Base-by-base conservation (phyloP, 129 eudicot species). In the Arctium minus region DNA sequence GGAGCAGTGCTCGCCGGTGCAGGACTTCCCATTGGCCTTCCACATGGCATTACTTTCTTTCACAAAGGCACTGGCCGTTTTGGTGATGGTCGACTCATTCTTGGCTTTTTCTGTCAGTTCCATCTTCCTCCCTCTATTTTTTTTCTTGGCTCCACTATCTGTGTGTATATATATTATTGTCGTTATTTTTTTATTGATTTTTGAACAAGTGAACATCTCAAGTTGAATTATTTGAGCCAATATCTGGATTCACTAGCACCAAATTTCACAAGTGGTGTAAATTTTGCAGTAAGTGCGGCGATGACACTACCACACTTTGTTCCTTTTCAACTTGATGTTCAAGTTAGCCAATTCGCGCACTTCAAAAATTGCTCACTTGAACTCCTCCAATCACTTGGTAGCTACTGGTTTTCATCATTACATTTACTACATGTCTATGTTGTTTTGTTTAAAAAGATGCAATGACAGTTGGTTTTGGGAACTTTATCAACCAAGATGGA, bases 11-110 rank as follows among this genome's bases (percentile, higher is more conserved):
- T 86, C 15, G 88, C 88, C 10, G 88, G 88, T 38, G 80, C 83
- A 60, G 88, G 88, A 17, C 88, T 86, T 37, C 88, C 88, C 76
- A 86, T 86, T 64, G 88, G 86, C 75, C 88, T 86, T 42, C 88
- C 88, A 68, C 88, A 86, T 46, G 88, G 88, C 86, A 72, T 81
- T 65, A 86, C 88, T 27, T 86, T 86, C 80, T 86, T 86, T 78
- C 86, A 86, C 69, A 72, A 42, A 81, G 88, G 88, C 67, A 86
- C 88, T 37, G 86, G 88, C 42, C 86, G 88, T 30, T 48, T 86
- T 72, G 88, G 88, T n/a, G 86, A 86, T 72, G 88, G 88, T 27
- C 69, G 88, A 12, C 88, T 86, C 82, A 69, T 86, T 40, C 15
- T 86, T 53, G 88, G 81, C 83, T 86, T 86, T 79, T 86, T 86